These are phyloP conservation scores for Gossypium schwendimanii DNA, from an alignment of 441 rosid genomes.

Conservation along the genomic window DNA sequence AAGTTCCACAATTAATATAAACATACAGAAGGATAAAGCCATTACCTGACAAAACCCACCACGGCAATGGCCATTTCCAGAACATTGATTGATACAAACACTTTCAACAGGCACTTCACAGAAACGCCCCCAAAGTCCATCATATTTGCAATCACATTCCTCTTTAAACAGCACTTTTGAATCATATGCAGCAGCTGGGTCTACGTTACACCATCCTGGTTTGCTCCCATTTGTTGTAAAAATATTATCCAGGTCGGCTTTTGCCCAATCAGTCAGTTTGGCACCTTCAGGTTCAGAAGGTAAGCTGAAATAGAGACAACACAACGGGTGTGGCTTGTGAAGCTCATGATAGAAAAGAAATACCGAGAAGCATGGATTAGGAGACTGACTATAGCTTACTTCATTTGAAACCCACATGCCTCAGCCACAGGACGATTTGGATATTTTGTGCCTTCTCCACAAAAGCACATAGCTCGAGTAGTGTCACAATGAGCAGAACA, in stretches of 20 bases:
- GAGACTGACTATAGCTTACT: conserved; percentile 36
- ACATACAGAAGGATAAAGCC: conserved; percentile 8
- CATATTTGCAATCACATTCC: conserved; percentile 95
- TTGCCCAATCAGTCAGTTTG: conserved; percentile 61
- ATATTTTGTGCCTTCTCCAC: conserved; percentile 95
- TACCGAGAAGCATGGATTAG: conserved; percentile 7
- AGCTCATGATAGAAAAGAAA: neutral
- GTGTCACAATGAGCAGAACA: conserved; percentile 84
- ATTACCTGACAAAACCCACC: conserved; percentile 93
- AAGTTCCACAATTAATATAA: neutral
- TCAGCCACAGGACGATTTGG: conserved; percentile 88
- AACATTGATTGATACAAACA: conserved; percentile 86
- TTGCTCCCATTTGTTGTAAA: conserved; percentile 64
- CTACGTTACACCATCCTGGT: conserved; percentile 93
- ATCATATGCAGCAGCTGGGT: conserved; percentile 72
- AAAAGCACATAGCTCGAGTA: conserved; percentile 89
- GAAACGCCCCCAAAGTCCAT: conserved; percentile 68
- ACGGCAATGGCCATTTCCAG: conserved; percentile 78
- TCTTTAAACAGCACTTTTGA: conserved; percentile 51
- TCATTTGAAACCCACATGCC: conserved; percentile 72
- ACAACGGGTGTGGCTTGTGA: conserved; percentile 12
- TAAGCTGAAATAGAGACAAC: conserved; percentile 30
- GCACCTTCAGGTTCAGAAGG: conserved; percentile 67
- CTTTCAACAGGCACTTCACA: conserved; percentile 80
- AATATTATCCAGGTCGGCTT: conserved; percentile 67